A percentile compares a stretch with the other conserved stretches of the same genome.
phyloP scores from a whole-genome alignment of 352 stramenopile species.

The Thraustotheca clavata region DNA sequence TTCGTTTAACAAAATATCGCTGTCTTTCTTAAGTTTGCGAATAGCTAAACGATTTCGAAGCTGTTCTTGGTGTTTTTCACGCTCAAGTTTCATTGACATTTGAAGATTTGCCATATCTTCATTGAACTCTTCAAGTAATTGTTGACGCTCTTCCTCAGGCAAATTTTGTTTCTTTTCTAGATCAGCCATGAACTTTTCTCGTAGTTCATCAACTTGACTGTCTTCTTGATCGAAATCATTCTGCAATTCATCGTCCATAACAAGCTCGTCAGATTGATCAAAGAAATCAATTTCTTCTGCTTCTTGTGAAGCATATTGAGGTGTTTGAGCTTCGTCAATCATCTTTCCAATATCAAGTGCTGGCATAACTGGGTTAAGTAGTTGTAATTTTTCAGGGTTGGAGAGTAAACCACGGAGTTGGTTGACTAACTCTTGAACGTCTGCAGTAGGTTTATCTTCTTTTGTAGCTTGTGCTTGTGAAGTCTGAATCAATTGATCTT shows the following conservation, averaged over 20 bases:
- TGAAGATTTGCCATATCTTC: slow-evolving; percentile 38
- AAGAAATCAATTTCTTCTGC: not conserved
- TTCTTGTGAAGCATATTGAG: not conserved
- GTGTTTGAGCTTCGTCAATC: not conserved
- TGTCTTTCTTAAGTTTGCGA: slow-evolving; percentile 9
- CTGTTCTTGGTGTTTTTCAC: slow-evolving; percentile 35
- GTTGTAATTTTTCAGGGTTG: slow-evolving; percentile 8
- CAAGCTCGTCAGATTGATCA: not conserved
- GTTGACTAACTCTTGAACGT: slow-evolving; percentile 12
- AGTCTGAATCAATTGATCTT: not conserved
- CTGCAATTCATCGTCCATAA: slow-evolving; percentile 18
- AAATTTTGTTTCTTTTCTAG: slow-evolving; percentile 37
- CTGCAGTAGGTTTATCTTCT: not conserved
- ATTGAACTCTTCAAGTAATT: slow-evolving; percentile 42
- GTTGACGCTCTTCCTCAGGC: slow-evolving; percentile 36
- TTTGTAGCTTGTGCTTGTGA: not conserved
- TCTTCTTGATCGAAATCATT: not conserved
- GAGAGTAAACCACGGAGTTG: slow-evolving; percentile 8
- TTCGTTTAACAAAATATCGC: not conserved
- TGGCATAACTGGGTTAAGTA: not conserved
- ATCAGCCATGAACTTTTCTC: slow-evolving; percentile 32
- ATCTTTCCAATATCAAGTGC: slow-evolving; percentile 8
- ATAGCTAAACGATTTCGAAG: slow-evolving; percentile 30
- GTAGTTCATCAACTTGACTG: slow-evolving; percentile 22
- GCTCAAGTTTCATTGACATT: slow-evolving; percentile 39